Base-by-base conservation (phyloP, 1,139 yeast species). In the Blastobotrys buckinghamii region DNA sequence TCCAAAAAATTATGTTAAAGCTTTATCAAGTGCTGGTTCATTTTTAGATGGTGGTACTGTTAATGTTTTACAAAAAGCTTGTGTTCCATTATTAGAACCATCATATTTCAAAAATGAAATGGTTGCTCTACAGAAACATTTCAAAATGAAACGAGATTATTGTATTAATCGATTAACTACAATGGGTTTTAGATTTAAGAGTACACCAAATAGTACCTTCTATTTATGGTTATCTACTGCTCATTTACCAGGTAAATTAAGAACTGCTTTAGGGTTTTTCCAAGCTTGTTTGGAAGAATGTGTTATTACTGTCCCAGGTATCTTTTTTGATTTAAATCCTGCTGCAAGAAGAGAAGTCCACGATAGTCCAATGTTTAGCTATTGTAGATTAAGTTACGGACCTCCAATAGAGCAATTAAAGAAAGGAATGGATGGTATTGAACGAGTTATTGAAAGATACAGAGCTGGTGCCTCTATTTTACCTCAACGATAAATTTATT, bases 341-440 rank as follows among this genome's bases (percentile, higher is more conserved):
- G 76, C 79, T 55, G 80, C 81, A 58, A 76, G 81, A 65, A 73
- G 82, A 48, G 76, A 76, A 49, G 67, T 81, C 51, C 81, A 75
- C 55, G 85, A 80, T 55, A 80, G 78, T 24, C 81, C 78, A 45
- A 79, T 82, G 83, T 80, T 78, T 59, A 77, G 79, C 54, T 80
- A 73, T 57, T 82, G 80, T 10, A 70, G 86, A 59, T 68, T 81
- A 50, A 78, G 83, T 55, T 81, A 80, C 58, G 86, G 86, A 1
- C 85, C 86, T 2, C 84, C 79, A 53, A 56, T 79, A 55, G 73
- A 71, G 35, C 74, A 74, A 41, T 68, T 80, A 58, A 78, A 69
- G 47, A 68, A 69, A 57, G 85, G 85, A n/a, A 77, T 81, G 84
- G 84, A 80, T 58, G 82, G 83, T 13, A 79, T 81, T 48, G 83